Evolutionary conservation across 2,329 filamentous ascomycete genomes (phyloP).

Genomic region (Kalmusia sp.): DNA sequence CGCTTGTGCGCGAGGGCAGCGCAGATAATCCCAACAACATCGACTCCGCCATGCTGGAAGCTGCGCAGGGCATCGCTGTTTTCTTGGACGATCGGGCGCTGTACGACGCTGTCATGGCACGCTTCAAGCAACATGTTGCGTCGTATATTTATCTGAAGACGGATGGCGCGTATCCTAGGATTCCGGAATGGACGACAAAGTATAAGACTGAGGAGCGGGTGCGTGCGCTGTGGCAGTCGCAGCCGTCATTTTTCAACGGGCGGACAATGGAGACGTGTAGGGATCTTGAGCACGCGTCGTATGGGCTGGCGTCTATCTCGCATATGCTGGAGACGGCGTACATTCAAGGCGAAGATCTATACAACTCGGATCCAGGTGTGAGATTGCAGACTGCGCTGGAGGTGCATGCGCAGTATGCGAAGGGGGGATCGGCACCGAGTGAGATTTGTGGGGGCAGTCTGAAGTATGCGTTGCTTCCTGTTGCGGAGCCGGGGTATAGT

Average conservation of each 20-base stretch:
- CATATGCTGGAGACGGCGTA: slow-evolving; percentile 4
- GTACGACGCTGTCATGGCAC: not conserved
- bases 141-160: slow-evolving; percentile 1
- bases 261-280: slow-evolving; percentile 4
- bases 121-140: not conserved
- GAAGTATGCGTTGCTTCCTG: slow-evolving; percentile 1
- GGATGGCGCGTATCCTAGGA: not conserved
- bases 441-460: not conserved
- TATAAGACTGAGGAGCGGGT: not conserved
- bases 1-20: not conserved
- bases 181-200: slow-evolving; percentile 7
- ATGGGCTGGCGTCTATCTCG: slow-evolving; percentile 1
- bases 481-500: slow-evolving; percentile 1
- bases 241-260: not conserved
- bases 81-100: not conserved
- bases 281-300: slow-evolving; percentile 3
- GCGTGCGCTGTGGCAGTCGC: not conserved
- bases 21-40: slow-evolving; percentile 2
- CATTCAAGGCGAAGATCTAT: slow-evolving; percentile 2
- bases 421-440: not conserved
- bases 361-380: not conserved
- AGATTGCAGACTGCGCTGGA: slow-evolving; percentile 1
- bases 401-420: not conserved
- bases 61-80: slow-evolving; percentile 1
- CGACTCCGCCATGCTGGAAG: slow-evolving; percentile 1